These are phyloP conservation scores for Neohortaea acidophila DNA, from an alignment of 495 filamentous ascomycete species.

Conservation along the genomic window DNA sequence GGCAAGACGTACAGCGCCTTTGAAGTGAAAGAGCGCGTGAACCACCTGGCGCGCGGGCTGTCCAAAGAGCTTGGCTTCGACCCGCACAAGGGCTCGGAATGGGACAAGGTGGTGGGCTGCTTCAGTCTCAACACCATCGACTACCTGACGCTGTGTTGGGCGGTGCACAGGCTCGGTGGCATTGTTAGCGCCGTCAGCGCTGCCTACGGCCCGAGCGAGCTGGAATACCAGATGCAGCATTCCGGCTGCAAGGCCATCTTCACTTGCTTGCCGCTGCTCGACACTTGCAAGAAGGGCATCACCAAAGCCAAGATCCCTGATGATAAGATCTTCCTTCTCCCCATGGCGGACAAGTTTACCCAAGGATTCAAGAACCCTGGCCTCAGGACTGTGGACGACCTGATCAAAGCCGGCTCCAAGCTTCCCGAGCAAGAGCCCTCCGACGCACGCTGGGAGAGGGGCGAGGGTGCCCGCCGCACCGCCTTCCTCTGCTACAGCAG, in stretches of 20 bases:
- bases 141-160: slow-evolving; percentile 59
- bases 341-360: slow-evolving; percentile 40
- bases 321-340: slow-evolving; percentile 59
- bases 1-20: slow-evolving; percentile 53
- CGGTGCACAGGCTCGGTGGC: slow-evolving; percentile 60
- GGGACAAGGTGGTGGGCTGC: slow-evolving; percentile 69
- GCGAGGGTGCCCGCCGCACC: slow-evolving; percentile 58
- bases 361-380: slow-evolving; percentile 34
- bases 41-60: slow-evolving; percentile 54
- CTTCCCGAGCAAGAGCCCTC: slow-evolving; percentile 25
- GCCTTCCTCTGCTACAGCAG: slow-evolving; percentile 84
- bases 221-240: slow-evolving; percentile 64
- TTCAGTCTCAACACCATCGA: slow-evolving; percentile 81
- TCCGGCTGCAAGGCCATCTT: slow-evolving; percentile 64
- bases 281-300: slow-evolving; percentile 54
- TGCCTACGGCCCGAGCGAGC: slow-evolving; percentile 57
- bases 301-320: slow-evolving; percentile 51
- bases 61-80: slow-evolving; percentile 60
- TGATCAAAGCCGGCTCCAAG: slow-evolving; percentile 49
- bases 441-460: slow-evolving; percentile 41
- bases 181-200: slow-evolving; percentile 72
- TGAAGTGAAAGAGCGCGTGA: slow-evolving; percentile 52
- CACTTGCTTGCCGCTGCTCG: slow-evolving; percentile 61
- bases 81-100: slow-evolving; percentile 60
- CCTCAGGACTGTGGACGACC: slow-evolving; percentile 56